Conservation (phyloP, 768 basidiomycete species). For the Suillus placidus region DNA sequence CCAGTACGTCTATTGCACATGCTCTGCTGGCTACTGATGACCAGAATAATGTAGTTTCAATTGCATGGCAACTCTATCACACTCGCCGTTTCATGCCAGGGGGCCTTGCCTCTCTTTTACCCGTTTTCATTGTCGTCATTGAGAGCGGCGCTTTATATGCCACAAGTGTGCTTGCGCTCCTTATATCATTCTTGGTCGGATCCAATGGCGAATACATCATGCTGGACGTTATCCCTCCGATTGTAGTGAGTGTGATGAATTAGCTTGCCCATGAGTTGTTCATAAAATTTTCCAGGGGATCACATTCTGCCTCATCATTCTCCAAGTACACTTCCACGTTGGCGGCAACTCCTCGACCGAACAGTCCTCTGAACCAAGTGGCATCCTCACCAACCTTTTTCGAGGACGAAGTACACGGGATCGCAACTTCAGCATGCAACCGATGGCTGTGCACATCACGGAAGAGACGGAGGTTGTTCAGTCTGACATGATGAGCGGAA, state of each 20-base stretch:
- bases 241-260: conserved; percentile 1
- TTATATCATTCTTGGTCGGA: conserved; percentile 1
- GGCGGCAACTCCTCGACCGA: neutral
- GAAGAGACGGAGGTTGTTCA: conserved; percentile 5
- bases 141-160: conserved; percentile 12
- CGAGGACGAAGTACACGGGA: conserved; percentile 2
- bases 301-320: conserved; percentile 10
- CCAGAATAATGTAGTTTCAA: neutral
- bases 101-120: conserved; percentile 8
- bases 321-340: conserved; percentile 11
- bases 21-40: neutral
- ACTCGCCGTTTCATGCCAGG: conserved; percentile 8
- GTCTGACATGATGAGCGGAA: neutral
- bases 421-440: neutral
- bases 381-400: neutral
- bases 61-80: conserved; percentile 9
- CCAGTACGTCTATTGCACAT: neutral
- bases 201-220: conserved; percentile 9
- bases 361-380: neutral
- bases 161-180: conserved; percentile 7
- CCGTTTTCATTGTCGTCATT: conserved; percentile 11
- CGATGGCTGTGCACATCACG: conserved; percentile 8
- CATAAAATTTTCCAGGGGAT: conserved; percentile 1
- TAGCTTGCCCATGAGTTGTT: neutral
- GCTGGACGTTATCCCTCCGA: neutral